Evolutionary conservation across 2,329 filamentous ascomycete species (phyloP), one percentile per base, ranked within the genome.

Genomic region (Onygena corvina): DNA sequence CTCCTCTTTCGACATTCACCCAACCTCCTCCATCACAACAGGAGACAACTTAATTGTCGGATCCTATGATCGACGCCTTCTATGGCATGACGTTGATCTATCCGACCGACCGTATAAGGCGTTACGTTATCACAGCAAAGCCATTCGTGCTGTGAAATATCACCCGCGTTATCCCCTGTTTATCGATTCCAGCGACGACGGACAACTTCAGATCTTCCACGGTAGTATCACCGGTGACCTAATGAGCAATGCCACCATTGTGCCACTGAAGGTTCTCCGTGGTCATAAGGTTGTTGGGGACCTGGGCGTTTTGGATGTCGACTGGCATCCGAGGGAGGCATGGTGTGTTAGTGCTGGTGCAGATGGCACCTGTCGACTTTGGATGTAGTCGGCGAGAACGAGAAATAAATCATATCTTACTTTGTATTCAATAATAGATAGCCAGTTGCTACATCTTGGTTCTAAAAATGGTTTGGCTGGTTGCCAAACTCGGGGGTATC

Each of bases 21-120:
- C 89, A 0, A 71, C 67, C n/a, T 89, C 96, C 54, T 87, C 93
- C 58, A 78, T 94, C 38, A 90, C 95, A 63, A 81, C 89, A 1
- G 85, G 85, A 14, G 89, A 94, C 69, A 95, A 98, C 63, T 69
- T 98, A 49, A 86, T 96, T 52, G 86, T 95, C 8, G 88, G 89
- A 38, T 92, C 88, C 0, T 98, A 96, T 69, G 92, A 98, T 69
- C 82, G 89, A 56, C 81, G 90, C 42, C 75, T 98, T 2, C 75
- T 98, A 27, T 98, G 92, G 92, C 92, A 96, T 70, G 92, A 98
- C 68, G 76, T 96, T 48, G 92, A 98, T 58, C 79, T 98, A 30
- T 92, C 86, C 0, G 82, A 78, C 54, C 80, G 86, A 46, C 92
- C 92, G 0, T 96, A 94, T 74, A 95, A 95, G 74, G 96, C 90